These are phyloP conservation scores for Pseudocercospora pini-densiflorae DNA, from an alignment of 2,329 filamentous ascomycete genomes.

Conservation along the genomic window DNA sequence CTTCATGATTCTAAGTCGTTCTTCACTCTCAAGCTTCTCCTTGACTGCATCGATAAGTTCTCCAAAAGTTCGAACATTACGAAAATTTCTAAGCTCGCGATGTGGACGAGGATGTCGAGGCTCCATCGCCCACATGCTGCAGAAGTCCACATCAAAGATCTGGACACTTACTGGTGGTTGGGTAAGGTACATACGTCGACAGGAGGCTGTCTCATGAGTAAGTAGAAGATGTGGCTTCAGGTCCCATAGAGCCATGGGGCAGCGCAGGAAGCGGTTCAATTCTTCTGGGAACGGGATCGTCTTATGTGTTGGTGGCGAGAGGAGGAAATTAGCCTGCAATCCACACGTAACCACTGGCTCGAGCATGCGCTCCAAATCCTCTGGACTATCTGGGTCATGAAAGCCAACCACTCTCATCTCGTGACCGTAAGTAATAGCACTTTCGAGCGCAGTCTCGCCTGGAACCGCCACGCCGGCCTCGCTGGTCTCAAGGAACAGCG, in stretches of 20 bases:
- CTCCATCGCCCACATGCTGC: not conserved
- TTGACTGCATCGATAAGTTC: not conserved
- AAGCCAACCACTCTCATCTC: not conserved
- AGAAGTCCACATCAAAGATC: not conserved
- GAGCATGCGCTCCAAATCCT: not conserved
- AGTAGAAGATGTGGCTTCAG: not conserved
- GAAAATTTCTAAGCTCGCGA: not conserved
- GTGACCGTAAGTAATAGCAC: no score
- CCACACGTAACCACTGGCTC: no score
- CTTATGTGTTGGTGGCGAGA: not conserved
- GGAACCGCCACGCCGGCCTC: not conserved
- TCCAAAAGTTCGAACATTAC: not conserved
- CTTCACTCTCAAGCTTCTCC: not conserved
- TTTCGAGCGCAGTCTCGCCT: not conserved
- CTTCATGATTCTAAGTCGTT: not conserved
- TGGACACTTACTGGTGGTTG: not conserved
- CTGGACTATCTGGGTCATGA: not conserved
- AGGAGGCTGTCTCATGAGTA: not conserved
- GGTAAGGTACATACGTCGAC: slow-evolving; percentile 1
- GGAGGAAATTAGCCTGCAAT: not conserved
- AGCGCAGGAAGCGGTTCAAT: not conserved
- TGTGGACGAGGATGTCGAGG: not conserved
- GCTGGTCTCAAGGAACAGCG: not conserved
- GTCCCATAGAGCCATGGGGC: not conserved
- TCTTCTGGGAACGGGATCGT: not conserved